A percentile compares a stretch with the other conserved stretches of the same genome.
These are phyloP conservation scores for Penicillium cinerascens DNA, from an alignment of 495 filamentous ascomycete genomes.

Conservation along the genomic window DNA sequence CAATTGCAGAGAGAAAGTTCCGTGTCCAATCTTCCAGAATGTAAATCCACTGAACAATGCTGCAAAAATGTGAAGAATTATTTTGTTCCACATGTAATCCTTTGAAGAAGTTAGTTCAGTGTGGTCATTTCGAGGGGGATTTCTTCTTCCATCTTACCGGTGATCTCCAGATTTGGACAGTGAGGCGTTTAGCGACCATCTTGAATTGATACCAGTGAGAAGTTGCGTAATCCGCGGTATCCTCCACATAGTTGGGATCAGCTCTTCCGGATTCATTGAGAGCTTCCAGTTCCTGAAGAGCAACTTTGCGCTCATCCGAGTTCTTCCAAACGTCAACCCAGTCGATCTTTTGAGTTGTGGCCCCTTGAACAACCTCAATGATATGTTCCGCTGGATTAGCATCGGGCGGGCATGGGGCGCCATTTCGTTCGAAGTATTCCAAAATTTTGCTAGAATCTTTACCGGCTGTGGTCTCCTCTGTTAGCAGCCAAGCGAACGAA, in stretches of 20 bases:
- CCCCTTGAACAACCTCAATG: conserved; percentile 46
- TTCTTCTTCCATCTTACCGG: conserved; percentile 50
- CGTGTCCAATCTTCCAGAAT: conserved; percentile 45
- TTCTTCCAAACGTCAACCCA: conserved; percentile 50
- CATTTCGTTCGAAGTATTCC: conserved; percentile 52
- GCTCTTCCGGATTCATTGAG: conserved; percentile 48
- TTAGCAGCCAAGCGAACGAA: not conserved
- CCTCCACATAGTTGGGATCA: conserved; percentile 38
- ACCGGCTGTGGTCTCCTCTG: conserved; percentile 51
- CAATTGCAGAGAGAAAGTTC: conserved; percentile 35
- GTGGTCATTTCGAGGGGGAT: not conserved
- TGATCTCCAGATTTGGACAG: conserved; percentile 82
- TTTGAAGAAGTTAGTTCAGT: conserved; percentile 5
- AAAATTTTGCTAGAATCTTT: conserved; percentile 54
- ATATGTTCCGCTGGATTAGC: conserved; percentile 60
- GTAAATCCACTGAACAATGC: conserved; percentile 45
- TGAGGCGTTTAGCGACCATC: conserved; percentile 57
- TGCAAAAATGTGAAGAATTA: conserved; percentile 38
- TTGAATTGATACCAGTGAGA: conserved; percentile 46
- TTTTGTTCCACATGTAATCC: conserved; percentile 46
- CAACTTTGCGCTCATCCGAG: conserved; percentile 58
- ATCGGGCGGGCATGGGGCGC: conserved; percentile 44
- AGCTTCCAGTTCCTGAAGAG: conserved; percentile 56
- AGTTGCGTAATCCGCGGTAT: conserved; percentile 46
- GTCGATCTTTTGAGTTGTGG: conserved; percentile 30